Base-by-base conservation (phyloP, 805 yeast species). In the Jamesozyma piceae region DNA sequence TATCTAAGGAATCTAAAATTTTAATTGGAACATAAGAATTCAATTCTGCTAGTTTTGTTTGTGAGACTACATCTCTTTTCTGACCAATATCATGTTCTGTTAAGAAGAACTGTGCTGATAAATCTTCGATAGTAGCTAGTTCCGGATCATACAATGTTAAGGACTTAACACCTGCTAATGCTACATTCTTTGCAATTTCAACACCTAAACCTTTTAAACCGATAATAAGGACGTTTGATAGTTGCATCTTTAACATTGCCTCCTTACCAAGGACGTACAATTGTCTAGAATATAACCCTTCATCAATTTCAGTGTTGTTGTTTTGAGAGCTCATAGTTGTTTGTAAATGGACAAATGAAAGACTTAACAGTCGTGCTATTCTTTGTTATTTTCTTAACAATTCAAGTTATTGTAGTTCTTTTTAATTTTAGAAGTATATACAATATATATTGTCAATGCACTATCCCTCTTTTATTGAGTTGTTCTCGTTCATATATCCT, bases 181-280 rank as follows among this genome's bases (percentile, higher is more conserved):
- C 94, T 43, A 92, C 87, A 64, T 92, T 92, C 67, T 92, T 92
- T 20, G 98, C 97, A 44, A 92, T 87, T 66, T 92, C 99, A 35
- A 86, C 75, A 57, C 99, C 99, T 38, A 92, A 69, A 38, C 99
- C 99, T 59, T 78, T 81, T 43, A 90, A 69, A 3, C 99, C 98
- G 49, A 89, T 77, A 38, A 92, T 73, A 39, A 92, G 74, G n/a
- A 92, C 96, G 54, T 84, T 87, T 21, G 97, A 88, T 51, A 77
- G 73, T 56, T 89, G 95, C 97, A 92, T 85, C 64, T 87, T 85
- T 54, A 89, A 71, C 99, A 92, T 92, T 41, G 99, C 99, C 51
- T 92, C 99, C 56, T 86, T 88, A 48, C 99, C 99, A 50, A 92
- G 67, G 41, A 92, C 99, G 56, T 90, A 87, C 64, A 92, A 76